These are phyloP conservation scores for Mycena alexandri DNA, from an alignment of 768 basidiomycete species.

Conservation along the genomic window DNA sequence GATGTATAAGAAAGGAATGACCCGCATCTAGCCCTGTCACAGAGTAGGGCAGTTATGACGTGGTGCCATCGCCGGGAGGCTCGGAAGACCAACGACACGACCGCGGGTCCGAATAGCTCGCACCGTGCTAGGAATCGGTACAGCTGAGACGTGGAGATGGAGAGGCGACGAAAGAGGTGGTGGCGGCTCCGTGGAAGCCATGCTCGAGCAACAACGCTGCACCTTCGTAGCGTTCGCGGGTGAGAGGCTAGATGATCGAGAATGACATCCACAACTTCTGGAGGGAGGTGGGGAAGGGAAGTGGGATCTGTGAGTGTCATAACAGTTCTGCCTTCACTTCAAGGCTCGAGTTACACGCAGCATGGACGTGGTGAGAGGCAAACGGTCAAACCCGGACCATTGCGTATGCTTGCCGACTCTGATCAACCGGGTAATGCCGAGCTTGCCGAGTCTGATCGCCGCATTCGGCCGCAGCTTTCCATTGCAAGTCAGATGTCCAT, in stretches of 20 bases:
- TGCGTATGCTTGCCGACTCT: no score
- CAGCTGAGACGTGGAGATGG: not conserved
- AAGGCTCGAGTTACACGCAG: no score
- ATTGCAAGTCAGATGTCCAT: no score
- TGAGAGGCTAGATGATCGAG: conserved; percentile 3
- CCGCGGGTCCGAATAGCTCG: not conserved
- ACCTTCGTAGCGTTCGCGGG: conserved; percentile 3
- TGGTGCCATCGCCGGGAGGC: not conserved
- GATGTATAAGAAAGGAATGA: not conserved
- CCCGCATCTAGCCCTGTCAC: not conserved
- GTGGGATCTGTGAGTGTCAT: no score
- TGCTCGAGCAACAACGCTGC: not conserved
- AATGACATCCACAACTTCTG: conserved; percentile 17
- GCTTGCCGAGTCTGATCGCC: no score
- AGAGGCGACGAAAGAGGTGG: conserved; percentile 6
- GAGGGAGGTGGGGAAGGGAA: not conserved
- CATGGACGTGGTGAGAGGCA: no score
- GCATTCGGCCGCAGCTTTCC: no score
- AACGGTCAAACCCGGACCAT: no score
- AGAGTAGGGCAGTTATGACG: not conserved
- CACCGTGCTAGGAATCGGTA: not conserved
- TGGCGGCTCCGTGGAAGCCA: conserved; percentile 15
- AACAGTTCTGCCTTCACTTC: no score
- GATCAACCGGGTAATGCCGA: no score
- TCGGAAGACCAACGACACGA: conserved; percentile 1